Evolutionary conservation across 139 green algal species (phyloP).

Genomic region (Tetradesmus lagerheimii): DNA sequence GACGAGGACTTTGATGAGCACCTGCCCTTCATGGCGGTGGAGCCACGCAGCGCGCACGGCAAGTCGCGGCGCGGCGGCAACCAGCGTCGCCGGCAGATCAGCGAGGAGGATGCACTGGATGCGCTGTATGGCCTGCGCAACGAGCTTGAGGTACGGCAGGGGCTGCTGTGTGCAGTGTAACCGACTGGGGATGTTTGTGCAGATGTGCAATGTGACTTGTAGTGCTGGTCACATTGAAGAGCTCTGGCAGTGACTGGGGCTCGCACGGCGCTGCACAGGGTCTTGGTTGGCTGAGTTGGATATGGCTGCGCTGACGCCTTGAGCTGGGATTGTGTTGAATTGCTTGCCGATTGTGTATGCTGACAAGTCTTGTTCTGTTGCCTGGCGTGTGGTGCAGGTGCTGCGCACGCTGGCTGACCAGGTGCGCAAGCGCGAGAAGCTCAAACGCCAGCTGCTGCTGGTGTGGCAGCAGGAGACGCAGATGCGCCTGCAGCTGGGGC

Average conservation of each 20-base stretch:
- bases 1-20: conserved; percentile 49
- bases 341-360: background rate
- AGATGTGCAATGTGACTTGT: background rate
- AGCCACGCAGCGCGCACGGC: conserved; percentile 34
- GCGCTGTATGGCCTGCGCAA: conserved; percentile 48
- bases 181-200: too few relatives aligned
- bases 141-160: conserved; percentile 63
- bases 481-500: conserved; percentile 19
- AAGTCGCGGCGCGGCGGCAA: background rate
- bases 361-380: conserved; percentile 41
- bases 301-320: background rate
- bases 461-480: conserved; percentile 55
- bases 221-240: too few relatives aligned
- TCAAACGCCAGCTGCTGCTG: conserved; percentile 68
- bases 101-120: conserved; percentile 52
- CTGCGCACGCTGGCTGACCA: conserved; percentile 69
- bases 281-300: too few relatives aligned
- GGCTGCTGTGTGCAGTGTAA: background rate
- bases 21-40: conserved; percentile 46
- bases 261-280: too few relatives aligned
- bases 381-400: conserved; percentile 57
- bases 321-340: background rate
- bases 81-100: conserved; percentile 47
- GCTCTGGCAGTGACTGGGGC: too few relatives aligned
- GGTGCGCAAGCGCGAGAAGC: conserved; percentile 69